These are phyloP conservation scores for Magnaporthiopsis rhizophila DNA, from an alignment of 2,329 filamentous ascomycete species.

Conservation along the genomic window DNA sequence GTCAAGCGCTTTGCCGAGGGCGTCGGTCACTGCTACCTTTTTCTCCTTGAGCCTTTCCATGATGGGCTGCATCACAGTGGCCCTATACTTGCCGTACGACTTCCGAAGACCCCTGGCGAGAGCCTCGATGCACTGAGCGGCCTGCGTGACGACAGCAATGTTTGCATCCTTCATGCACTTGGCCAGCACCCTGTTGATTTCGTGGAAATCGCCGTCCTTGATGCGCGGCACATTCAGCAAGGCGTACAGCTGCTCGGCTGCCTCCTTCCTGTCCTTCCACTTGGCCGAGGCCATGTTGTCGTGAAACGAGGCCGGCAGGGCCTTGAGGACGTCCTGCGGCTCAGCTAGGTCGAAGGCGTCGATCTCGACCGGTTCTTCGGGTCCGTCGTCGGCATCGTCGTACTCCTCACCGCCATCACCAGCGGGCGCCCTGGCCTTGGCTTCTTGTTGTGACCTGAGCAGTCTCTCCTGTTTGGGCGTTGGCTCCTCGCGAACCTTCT, in stretches of 20 bases:
- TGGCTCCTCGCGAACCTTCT: constrained; percentile 82
- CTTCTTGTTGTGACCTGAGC: constrained; percentile 81
- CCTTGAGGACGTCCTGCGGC: constrained; percentile 76
- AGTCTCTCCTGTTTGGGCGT: constrained; percentile 84
- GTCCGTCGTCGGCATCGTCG: constrained; percentile 47
- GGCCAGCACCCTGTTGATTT: constrained; percentile 74
- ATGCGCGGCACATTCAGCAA: constrained; percentile 80
- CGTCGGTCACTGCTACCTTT: constrained; percentile 82
- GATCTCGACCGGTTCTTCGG: constrained; percentile 61
- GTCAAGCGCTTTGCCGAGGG: constrained; percentile 78
- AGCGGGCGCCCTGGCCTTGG: constrained; percentile 61
- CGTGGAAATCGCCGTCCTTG: constrained; percentile 82
- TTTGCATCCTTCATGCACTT: constrained; percentile 99
- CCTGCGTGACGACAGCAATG: constrained; percentile 85
- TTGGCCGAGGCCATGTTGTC: constrained; percentile 85
- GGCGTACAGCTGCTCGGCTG: constrained; percentile 71
- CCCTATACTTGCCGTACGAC: constrained; percentile 71
- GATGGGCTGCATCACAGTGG: constrained; percentile 76
- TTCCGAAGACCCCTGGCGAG: constrained; percentile 79
- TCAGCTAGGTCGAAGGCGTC: constrained; percentile 79
- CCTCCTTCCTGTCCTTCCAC: constrained; percentile 98
- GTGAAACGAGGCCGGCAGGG: constrained; percentile 72
- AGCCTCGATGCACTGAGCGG: constrained; percentile 85
- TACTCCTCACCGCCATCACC: constrained; percentile 49
- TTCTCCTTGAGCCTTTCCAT: constrained; percentile 97